Base-by-base conservation (phyloP, 148 eudicot genomes). In the Rhododendron mucronatum region DNA sequence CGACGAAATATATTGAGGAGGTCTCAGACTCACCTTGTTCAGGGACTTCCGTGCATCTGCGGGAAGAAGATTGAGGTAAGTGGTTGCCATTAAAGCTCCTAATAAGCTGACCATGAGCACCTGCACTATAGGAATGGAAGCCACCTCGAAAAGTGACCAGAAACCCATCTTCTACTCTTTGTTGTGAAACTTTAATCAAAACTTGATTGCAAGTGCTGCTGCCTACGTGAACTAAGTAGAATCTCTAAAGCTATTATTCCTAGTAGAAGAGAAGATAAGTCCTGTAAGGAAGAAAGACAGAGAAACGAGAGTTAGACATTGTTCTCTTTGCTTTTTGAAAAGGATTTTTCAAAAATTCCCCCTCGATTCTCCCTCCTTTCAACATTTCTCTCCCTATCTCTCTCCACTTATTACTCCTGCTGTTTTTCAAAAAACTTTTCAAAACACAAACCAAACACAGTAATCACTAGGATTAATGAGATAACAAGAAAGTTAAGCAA, bases 11-110 rank as follows among this genome's bases (percentile, higher is more conserved):
- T 81, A 67, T 12, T 0, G 53, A 67, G 50, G 15, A 30, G 45
- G 41, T 18, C 28, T 30, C 20, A 71, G 76, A 71, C 76, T 48
- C 87, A 87, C 92, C 91, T 87, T 91, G 89, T 91, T 91, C 2
- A 91, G 82, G 26, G 82, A 89, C 78, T 51, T 86, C 47, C 92
- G 74, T 9, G 92, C 51, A 63, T 85, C 87, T 13, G 83, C 10
- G 4, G 89, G 81, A 73, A 91, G 86, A 74, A 91, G 88, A 51
- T 87, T 86, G 87, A 86, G 78, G 84, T 82, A 85, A 50, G 84
- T 57, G 14, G 91, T 86, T 20, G 91, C 92, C 91, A 91, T 85
- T 81, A 86, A 84, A 77, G 92, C 92, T 85, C 92, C 92, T 44
- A 89, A 84, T 2, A 78, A 18, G 80, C 89, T 82, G 5, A 91